A percentile compares a stretch with the other conserved stretches of the same genome.
phyloP scores from a whole-genome alignment of 2,329 filamentous ascomycete species.

The Fusarium burgessii region DNA sequence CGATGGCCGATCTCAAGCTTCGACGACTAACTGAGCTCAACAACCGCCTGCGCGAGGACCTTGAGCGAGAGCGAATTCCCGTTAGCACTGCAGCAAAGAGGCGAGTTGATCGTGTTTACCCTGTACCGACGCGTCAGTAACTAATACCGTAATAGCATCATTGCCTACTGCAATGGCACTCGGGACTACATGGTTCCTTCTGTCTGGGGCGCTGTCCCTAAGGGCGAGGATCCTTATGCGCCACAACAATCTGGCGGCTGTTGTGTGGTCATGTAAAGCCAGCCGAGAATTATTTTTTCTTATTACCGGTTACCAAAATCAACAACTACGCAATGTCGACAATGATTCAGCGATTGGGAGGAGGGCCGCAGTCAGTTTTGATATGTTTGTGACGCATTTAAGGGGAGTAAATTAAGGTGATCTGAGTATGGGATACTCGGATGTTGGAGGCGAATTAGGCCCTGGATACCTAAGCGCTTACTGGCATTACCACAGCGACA shows the following conservation, averaged over 20 bases:
- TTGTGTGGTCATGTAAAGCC: slow-evolving; percentile 89
- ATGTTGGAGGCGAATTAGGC: slow-evolving; percentile 29
- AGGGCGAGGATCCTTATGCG: slow-evolving; percentile 97
- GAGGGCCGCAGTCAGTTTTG: slow-evolving; percentile 46
- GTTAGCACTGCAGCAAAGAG: slow-evolving; percentile 93
- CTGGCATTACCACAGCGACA: slow-evolving; percentile 35
- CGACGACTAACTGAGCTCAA: slow-evolving; percentile 96
- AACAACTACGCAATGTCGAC: slow-evolving; percentile 48
- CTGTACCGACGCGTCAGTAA: slow-evolving; percentile 5
- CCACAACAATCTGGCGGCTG: slow-evolving; percentile 93
- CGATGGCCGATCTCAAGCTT: slow-evolving; percentile 98
- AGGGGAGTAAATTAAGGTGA: slow-evolving; percentile 40
- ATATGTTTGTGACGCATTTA: slow-evolving; percentile 45
- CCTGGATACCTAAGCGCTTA: slow-evolving; percentile 41
- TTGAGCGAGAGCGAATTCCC: slow-evolving; percentile 94
- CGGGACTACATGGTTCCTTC: slow-evolving; percentile 99
- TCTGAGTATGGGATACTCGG: slow-evolving; percentile 34
- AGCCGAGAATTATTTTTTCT: slow-evolving; percentile 37
- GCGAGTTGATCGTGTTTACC: slow-evolving; percentile 60
- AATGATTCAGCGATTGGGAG: slow-evolving; percentile 49
- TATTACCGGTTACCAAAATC: slow-evolving; percentile 44
- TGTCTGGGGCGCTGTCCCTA: slow-evolving; percentile 94
- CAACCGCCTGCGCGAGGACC: slow-evolving; percentile 92
- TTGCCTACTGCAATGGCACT: slow-evolving; percentile 97
- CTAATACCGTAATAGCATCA: slow-evolving; percentile 73